Base-by-base conservation (phyloP, 2,329 filamentous ascomycete species). In the Trichoderma pleuroti region DNA sequence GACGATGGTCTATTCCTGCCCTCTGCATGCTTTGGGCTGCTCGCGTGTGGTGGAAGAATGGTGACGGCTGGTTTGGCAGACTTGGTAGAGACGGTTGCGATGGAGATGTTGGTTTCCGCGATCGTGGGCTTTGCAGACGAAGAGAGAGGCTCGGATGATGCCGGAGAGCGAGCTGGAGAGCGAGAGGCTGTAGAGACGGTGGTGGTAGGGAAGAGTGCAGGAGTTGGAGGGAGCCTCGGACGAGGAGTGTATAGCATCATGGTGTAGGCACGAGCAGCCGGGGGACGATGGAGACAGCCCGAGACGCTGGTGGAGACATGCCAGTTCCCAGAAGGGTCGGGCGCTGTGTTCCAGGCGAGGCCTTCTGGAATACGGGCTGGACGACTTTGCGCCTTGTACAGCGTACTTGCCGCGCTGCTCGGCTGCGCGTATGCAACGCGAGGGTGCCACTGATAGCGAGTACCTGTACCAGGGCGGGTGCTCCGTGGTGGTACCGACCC, bases 21-120 rank as follows among this genome's bases (percentile, higher is more conserved):
- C 72, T 75, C 74, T 75, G 77, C 77, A 78, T 78, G 76, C 74
- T 78, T 78, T 68, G 76, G 72, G 18, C 49, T 32, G 72, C 74
- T 75, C 75, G 74, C 75, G 72, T 73, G 75, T 71, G 71, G 56
- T 26, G 73, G 70, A 61, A 72, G 70, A 60, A 46, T 72, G 62
- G 64, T 60, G 61, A 63, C 49, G 54, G 36, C 6, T 32, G 68
- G 34, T 12, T 64, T 70, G 5, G 32, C 12, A 9, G 46, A 16
- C 26, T 52, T 21, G n/a, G 56, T 1, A 21, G 56, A 34, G 4
- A 59, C 63, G 16, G 46, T 18, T 24, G 46, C 11, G 28, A 52
- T 28, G 26, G 66, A 30, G 57, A 42, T 14, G 52, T 32, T 39
- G 36, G 67, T 28, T 28, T 66, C 64, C 32, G 30, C 57, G 56